Evolutionary conservation across 176 grass and related monocot species (phyloP).

Genomic region (Rhynchospora pubera): DNA sequence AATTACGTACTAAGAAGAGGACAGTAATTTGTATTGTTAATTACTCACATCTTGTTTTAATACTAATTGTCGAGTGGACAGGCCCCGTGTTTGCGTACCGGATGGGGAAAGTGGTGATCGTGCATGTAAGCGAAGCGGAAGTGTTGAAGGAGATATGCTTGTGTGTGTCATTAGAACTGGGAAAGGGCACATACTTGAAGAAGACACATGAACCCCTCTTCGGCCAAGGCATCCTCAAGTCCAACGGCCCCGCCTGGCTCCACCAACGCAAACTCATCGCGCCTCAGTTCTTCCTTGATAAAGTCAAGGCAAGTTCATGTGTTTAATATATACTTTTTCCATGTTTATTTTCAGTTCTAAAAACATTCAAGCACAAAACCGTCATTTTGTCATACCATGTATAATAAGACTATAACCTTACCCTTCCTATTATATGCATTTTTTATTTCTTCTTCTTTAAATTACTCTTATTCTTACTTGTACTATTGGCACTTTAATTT

Average conservation of each 20-base stretch:
- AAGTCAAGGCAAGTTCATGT: conserved; percentile 59
- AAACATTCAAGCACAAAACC: background rate
- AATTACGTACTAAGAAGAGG: no score
- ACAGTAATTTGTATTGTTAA: no score
- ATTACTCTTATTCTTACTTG: background rate
- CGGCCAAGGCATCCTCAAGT: conserved; percentile 79
- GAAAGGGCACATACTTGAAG: conserved; percentile 89
- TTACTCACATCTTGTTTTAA: no score
- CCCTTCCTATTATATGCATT: no score
- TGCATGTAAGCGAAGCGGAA: conserved; percentile 78
- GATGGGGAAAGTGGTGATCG: conserved; percentile 69
- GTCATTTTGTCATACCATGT: no score
- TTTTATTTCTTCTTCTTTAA: background rate
- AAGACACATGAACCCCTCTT: conserved; percentile 91
- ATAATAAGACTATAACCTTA: no score
- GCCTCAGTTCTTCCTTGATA: conserved; percentile 82
- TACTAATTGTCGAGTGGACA: background rate
- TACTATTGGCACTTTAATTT: background rate
- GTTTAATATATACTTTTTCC: background rate
- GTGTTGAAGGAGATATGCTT: conserved; percentile 77
- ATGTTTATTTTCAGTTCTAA: background rate
- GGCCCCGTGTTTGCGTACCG: conserved; percentile 72
- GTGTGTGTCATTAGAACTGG: conserved; percentile 72
- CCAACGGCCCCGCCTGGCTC: conserved; percentile 62
- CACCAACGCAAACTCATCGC: conserved; percentile 94